Evolutionary conservation across 352 stramenopile species (phyloP).

Genomic region (Plasmopara viticola): DNA sequence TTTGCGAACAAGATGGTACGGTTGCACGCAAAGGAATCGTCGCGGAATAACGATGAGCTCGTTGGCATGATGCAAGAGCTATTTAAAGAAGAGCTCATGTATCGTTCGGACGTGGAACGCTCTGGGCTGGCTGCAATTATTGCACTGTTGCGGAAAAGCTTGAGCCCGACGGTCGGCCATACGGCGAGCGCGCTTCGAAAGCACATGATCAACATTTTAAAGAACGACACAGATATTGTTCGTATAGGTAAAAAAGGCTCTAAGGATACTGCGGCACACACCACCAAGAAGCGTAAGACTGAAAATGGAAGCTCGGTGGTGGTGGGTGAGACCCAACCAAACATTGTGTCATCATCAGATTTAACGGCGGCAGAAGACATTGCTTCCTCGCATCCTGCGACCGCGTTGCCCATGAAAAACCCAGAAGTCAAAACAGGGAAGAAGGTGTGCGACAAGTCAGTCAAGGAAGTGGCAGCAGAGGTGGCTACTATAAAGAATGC

Average conservation of each 20-base stretch:
- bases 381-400: background rate
- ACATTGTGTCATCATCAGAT: slow-evolving; percentile 8
- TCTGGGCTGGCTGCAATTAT: slow-evolving; percentile 69
- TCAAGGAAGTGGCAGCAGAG: slow-evolving; percentile 1
- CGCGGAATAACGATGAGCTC: slow-evolving; percentile 69
- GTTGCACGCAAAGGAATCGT: slow-evolving; percentile 57
- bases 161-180: slow-evolving; percentile 56
- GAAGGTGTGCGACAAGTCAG: background rate
- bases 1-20: slow-evolving; percentile 62
- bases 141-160: slow-evolving; percentile 55
- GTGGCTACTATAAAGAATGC: background rate
- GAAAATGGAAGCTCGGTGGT: slow-evolving; percentile 23
- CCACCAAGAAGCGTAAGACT: slow-evolving; percentile 44
- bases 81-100: slow-evolving; percentile 67
- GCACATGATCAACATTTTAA: slow-evolving; percentile 65
- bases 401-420: slow-evolving; percentile 10
- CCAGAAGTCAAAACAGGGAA: slow-evolving; percentile 14
- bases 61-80: slow-evolving; percentile 67
- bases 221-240: slow-evolving; percentile 36
- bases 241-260: slow-evolving; percentile 29
- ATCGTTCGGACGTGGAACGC: slow-evolving; percentile 58
- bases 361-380: slow-evolving; percentile 8
- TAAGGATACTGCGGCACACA: slow-evolving; percentile 13
- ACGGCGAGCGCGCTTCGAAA: slow-evolving; percentile 74
- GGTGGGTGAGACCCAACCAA: slow-evolving; percentile 13